Evolutionary conservation across 2,329 filamentous ascomycete genomes (phyloP).

Genomic region (Penicillium sp.): DNA sequence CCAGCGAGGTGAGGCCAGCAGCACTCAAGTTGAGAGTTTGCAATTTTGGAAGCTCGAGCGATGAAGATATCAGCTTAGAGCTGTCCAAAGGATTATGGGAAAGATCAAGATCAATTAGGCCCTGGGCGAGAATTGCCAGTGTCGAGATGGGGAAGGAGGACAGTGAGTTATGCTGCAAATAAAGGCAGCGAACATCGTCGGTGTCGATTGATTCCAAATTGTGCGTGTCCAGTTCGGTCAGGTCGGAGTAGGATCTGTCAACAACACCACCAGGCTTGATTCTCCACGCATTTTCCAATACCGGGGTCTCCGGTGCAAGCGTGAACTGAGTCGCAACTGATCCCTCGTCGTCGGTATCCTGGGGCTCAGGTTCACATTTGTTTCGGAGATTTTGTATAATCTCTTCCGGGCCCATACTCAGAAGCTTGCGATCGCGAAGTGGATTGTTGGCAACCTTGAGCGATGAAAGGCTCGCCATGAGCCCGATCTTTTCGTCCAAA

Average conservation of each 20-base stretch:
- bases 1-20: constrained; percentile 67
- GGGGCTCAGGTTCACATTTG: constrained; percentile 53
- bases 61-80: constrained; percentile 60
- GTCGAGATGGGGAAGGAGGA: constrained; percentile 61
- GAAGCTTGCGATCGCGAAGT: constrained; percentile 77
- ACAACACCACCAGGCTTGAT: constrained; percentile 48
- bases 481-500: constrained; percentile 68
- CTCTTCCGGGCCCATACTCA: constrained; percentile 72
- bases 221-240: constrained; percentile 51
- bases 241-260: constrained; percentile 63
- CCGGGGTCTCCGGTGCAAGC: constrained; percentile 43
- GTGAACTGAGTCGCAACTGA: constrained; percentile 41
- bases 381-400: constrained; percentile 68
- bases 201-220: constrained; percentile 43
- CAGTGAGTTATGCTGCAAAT: constrained; percentile 73
- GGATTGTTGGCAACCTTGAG: constrained; percentile 85
- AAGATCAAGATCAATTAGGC: constrained; percentile 66
- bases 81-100: constrained; percentile 67
- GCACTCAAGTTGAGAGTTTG: constrained; percentile 70
- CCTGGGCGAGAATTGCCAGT: constrained; percentile 65
- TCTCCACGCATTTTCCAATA: constrained; percentile 31
- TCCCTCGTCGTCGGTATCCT: constrained; percentile 37
- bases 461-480: constrained; percentile 71
- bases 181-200: constrained; percentile 53
- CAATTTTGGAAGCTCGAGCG: constrained; percentile 65